phyloP scores from a whole-genome alignment of 768 basidiomycete genomes.

The Leucosporidium scottii region DNA sequence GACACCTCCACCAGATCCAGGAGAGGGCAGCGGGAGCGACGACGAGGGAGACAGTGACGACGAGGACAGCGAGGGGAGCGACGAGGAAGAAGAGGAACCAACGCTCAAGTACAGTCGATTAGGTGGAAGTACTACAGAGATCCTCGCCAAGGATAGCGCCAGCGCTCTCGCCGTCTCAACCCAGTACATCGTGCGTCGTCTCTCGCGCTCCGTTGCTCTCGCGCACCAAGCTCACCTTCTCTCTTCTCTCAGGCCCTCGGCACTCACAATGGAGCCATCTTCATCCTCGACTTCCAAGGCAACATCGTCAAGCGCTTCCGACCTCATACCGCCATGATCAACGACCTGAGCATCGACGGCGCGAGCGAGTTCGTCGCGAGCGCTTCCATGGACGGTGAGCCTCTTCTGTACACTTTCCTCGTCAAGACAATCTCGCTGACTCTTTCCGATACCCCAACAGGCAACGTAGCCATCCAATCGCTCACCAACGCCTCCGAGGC shows the following conservation, averaged over 20 bases:
- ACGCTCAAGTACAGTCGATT: slow-evolving; percentile 84
- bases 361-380: slow-evolving; percentile 85
- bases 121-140: slow-evolving; percentile 60
- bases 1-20: not conserved
- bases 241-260: slow-evolving; percentile 62
- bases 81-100: slow-evolving; percentile 56
- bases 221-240: not conserved
- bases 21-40: not conserved
- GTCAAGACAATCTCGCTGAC: not conserved
- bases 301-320: slow-evolving; percentile 80
- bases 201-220: not conserved
- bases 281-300: slow-evolving; percentile 71
- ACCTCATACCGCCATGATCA: slow-evolving; percentile 78
- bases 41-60: not conserved
- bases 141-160: slow-evolving; percentile 82
- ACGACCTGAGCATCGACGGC: slow-evolving; percentile 74
- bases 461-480: slow-evolving; percentile 83
- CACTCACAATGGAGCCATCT: slow-evolving; percentile 86
- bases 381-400: slow-evolving; percentile 83
- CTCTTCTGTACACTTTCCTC: not conserved
- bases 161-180: slow-evolving; percentile 71
- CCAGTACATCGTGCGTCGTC: slow-evolving; percentile 57
- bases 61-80: slow-evolving; percentile 27
- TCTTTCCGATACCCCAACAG: slow-evolving; percentile 44
- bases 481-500: slow-evolving; percentile 62